A percentile compares a stretch with the other conserved stretches of the same genome.
Evolutionary conservation across 1,284 basidiomycete species (phyloP).

Genomic region (Athelia psychrophila): DNA sequence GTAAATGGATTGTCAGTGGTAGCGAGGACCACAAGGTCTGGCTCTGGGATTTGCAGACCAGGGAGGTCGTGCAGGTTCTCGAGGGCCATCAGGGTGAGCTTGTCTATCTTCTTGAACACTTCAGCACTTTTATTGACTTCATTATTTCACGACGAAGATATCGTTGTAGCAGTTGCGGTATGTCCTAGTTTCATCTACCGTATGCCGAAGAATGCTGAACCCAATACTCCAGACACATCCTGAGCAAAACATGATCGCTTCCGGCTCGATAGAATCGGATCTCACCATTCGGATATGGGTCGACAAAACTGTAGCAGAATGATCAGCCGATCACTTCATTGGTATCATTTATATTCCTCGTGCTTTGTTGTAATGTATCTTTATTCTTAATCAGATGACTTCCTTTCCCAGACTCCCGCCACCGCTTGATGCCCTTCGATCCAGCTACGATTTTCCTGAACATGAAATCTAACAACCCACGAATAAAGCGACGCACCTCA

Average conservation of each 20-base stretch:
- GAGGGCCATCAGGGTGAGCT: slow-evolving; percentile 70
- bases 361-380: slow-evolving; percentile 7
- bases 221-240: slow-evolving; percentile 65
- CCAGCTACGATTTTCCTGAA: too few relatives aligned
- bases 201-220: slow-evolving; percentile 6
- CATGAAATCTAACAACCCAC: too few relatives aligned
- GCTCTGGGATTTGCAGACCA: slow-evolving; percentile 90
- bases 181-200: slow-evolving; percentile 14
- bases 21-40: slow-evolving; percentile 90
- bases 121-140: not conserved
- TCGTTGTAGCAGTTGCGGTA: slow-evolving; percentile 76
- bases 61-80: slow-evolving; percentile 76
- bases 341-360: not conserved
- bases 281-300: slow-evolving; percentile 78
- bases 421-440: too few relatives aligned
- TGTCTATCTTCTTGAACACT: not conserved
- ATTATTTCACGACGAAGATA: slow-evolving; percentile 41
- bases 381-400: slow-evolving; percentile 9
- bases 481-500: too few relatives aligned
- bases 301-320: slow-evolving; percentile 33
- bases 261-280: slow-evolving; percentile 80
- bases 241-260: slow-evolving; percentile 79
- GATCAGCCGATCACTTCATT: not conserved
- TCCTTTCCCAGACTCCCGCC: too few relatives aligned
- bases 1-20: slow-evolving; percentile 88